These are phyloP conservation scores for Globisporangium mamillatum DNA, from an alignment of 352 stramenopile genomes.

Conservation along the genomic window DNA sequence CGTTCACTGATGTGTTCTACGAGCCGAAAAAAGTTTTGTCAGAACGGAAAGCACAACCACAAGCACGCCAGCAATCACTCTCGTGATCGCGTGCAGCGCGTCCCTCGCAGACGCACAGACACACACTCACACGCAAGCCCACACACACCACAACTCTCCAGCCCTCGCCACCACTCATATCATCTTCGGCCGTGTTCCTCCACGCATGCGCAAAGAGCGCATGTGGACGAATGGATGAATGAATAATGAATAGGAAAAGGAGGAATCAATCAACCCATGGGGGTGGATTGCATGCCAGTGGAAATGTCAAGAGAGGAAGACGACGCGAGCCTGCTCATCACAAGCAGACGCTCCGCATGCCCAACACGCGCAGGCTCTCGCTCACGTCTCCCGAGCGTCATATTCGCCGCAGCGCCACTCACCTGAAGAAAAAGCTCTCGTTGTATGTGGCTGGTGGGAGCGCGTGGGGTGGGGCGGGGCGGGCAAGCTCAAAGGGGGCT, in stretches of 20 bases:
- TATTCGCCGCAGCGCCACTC: slow-evolving; percentile 6
- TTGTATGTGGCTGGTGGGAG: slow-evolving; percentile 17
- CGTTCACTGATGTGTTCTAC: slow-evolving; percentile 7
- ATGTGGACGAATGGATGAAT: not conserved
- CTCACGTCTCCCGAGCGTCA: not conserved
- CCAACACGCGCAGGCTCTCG: not conserved
- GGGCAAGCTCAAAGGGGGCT: slow-evolving; percentile 8
- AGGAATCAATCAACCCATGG: not conserved
- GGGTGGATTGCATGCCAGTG: not conserved
- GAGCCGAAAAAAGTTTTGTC: slow-evolving; percentile 4
- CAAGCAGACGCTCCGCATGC: slow-evolving; percentile 3
- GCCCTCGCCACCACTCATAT: slow-evolving; percentile 2
- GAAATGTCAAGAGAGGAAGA: not conserved
- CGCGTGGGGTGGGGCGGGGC: not conserved
- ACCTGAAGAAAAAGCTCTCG: slow-evolving; percentile 25
- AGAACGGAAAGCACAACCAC: slow-evolving; percentile 1
- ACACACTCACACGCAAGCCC: slow-evolving; percentile 1
- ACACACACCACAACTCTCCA: not conserved
- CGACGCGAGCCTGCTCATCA: not conserved
- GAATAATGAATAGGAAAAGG: slow-evolving; percentile 1
- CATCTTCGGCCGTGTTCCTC: not conserved
- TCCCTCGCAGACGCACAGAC: slow-evolving; percentile 6
- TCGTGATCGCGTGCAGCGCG: not conserved
- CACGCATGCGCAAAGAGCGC: not conserved
- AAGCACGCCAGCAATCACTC: slow-evolving; percentile 5